Evolutionary conservation across 208 protist species (phyloP), one percentile per base, ranked within the genome.

Genomic region (Acanthamoeba quina): DNA sequence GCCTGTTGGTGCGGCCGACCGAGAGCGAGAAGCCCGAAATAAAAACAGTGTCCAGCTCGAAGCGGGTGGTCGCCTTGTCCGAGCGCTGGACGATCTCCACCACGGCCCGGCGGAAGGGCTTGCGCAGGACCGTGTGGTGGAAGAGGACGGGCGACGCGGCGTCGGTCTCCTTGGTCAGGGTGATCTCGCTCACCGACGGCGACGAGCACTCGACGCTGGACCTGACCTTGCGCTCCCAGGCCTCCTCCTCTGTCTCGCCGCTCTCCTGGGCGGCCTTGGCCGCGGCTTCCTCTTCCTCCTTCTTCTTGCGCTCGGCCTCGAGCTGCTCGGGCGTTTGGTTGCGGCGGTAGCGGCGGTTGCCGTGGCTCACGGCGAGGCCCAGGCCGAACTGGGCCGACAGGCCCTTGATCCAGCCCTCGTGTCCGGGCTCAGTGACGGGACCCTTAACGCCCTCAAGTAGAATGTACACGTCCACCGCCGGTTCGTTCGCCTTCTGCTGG

Each of bases 11-110:
- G 49, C 78, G 78, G 78, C 78, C 78, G 5, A 41, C 19, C 24
- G 78, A 86, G 7, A 86, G 21, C 47, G 78, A 86, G 31, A 86
- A 86, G 78, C n/a, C 13, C 1, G 78, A 86, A 21, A 86, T 62
- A n/a, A 86, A 86, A 26, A 86, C 78, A 26, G 78, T 86, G 78
- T 17, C 24, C 13, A 86, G 49, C 29, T 58, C 49, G 49, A 86
- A 41, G 49, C 78, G 78, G 26, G 29, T 60, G 78, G 11, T 29
- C 49, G 41, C n/a, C 49, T 54, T 86, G 78, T 60, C 78, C 5
- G 78, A 10, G 19, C 78, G 78, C 10, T 54, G 47, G 26, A 86
- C 78, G 9, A 86, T 1, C 78, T 86, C 78, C 5, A 86, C 26
- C 6, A 62, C 21, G 49, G 78, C 49, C 11, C 49, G 41, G 49